Evolutionary conservation across 2,329 filamentous ascomycete species (phyloP).

Genomic region (Trichoderma endophyticum): DNA sequence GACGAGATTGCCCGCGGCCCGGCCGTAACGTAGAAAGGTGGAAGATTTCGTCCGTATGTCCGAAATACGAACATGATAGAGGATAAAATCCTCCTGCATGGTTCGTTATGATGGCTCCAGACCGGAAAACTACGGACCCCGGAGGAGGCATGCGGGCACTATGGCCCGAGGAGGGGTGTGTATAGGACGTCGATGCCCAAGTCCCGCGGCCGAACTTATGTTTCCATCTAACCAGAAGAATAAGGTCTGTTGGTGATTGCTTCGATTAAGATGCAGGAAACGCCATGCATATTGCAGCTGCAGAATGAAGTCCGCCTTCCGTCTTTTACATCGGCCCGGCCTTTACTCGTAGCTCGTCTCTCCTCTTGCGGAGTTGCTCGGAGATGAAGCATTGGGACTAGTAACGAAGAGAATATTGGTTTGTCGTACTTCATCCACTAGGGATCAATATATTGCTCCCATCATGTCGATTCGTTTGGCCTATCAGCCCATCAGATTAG

Average conservation of each 20-base stretch:
- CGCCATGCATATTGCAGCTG: constrained; percentile 3
- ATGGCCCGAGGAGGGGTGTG: neutral
- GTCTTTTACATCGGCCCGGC: neutral
- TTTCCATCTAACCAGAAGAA: neutral
- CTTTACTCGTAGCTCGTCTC: neutral
- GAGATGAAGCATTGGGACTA: neutral
- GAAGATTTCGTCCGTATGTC: neutral
- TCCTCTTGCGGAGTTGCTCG: neutral
- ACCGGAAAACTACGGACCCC: neutral
- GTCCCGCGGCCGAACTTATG: neutral
- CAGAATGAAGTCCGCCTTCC: neutral
- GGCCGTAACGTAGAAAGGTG: neutral
- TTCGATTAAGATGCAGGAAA: constrained; percentile 8
- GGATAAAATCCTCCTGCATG: neutral
- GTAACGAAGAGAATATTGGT: neutral
- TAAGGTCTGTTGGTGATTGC: constrained; percentile 15
- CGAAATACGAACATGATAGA: neutral
- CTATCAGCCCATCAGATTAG: neutral
- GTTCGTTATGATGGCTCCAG: neutral
- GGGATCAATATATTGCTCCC: neutral
- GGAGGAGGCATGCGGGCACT: neutral
- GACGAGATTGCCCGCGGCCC: neutral
- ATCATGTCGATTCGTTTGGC: neutral
- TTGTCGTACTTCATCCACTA: neutral
- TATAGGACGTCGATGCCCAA: neutral